Evolutionary conservation across 2,329 filamentous ascomycete genomes (phyloP).

Genomic region (Colletotrichum sp.): DNA sequence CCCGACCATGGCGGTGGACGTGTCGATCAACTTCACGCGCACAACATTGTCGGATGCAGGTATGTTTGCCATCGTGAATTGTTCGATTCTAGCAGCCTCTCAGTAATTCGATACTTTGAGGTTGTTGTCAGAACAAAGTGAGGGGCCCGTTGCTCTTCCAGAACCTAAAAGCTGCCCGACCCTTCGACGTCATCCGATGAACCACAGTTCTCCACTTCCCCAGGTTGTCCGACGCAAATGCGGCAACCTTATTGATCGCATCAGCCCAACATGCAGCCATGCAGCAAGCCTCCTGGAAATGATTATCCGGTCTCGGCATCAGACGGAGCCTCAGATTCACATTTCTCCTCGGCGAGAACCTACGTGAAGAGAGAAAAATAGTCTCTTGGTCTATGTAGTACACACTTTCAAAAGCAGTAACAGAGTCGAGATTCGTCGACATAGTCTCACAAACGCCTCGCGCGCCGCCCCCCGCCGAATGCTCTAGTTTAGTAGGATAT

Average conservation of each 20-base stretch:
- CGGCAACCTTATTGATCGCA: not conserved
- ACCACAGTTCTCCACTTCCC: conserved; percentile 1
- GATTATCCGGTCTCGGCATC: not conserved
- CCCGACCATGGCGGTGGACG: conserved; percentile 18
- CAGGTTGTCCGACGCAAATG: not conserved
- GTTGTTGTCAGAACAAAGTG: not conserved
- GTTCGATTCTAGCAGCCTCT: not conserved
- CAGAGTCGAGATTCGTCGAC: conserved; percentile 1
- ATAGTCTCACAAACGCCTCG: not conserved
- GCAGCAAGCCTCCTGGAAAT: not conserved
- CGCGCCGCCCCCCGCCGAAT: not conserved
- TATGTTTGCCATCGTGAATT: not conserved
- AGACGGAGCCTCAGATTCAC: not conserved
- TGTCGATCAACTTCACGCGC: conserved; percentile 22
- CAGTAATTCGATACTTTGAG: not conserved
- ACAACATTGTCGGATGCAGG: conserved; percentile 18
- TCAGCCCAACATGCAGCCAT: not conserved
- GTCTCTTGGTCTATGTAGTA: not conserved
- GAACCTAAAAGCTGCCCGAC: not conserved
- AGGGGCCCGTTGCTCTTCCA: not conserved
- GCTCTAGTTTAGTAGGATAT: conserved; percentile 65
- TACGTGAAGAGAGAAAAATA: not conserved
- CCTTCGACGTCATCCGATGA: conserved; percentile 7
- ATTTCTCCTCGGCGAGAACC: not conserved
- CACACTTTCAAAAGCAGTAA: not conserved